These are phyloP conservation scores for Boletus reticuloceps DNA, from an alignment of 768 basidiomycete species.

Conservation along the genomic window DNA sequence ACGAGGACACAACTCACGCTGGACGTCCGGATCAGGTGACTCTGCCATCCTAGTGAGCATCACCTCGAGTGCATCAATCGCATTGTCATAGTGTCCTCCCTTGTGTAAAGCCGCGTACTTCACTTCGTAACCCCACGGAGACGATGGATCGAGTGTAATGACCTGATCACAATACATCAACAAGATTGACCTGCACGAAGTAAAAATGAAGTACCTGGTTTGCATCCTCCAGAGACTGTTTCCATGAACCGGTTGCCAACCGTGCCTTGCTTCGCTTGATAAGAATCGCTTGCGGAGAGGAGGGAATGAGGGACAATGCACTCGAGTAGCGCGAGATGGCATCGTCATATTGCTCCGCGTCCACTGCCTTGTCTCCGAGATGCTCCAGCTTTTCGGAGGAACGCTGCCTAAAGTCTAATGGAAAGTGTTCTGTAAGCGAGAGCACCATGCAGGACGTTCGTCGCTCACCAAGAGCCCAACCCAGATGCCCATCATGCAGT, in stretches of 20 bases:
- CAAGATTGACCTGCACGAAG: not conserved
- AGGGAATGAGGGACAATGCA: not conserved
- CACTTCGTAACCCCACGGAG: not conserved
- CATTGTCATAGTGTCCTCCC: not conserved
- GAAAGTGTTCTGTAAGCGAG: too few relatives aligned
- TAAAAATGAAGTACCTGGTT: not conserved
- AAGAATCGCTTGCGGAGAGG: not conserved
- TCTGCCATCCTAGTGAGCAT: not conserved
- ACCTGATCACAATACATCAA: not conserved
- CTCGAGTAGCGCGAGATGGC: not conserved
- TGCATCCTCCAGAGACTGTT: not conserved
- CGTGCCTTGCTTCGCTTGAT: not conserved
- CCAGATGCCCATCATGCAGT: too few relatives aligned
- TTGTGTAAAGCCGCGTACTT: not conserved
- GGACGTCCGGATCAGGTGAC: not conserved
- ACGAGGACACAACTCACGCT: not conserved
- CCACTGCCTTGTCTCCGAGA: not conserved
- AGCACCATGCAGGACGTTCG: too few relatives aligned
- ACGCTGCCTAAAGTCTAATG: too few relatives aligned
- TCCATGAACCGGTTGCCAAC: not conserved
- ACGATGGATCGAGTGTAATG: not conserved
- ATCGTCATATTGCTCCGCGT: not conserved
- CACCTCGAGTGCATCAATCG: not conserved
- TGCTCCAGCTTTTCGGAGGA: not conserved
- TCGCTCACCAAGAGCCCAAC: too few relatives aligned